phyloP scores from a whole-genome alignment of 441 rosid species.

The Mallotus repandus region DNA sequence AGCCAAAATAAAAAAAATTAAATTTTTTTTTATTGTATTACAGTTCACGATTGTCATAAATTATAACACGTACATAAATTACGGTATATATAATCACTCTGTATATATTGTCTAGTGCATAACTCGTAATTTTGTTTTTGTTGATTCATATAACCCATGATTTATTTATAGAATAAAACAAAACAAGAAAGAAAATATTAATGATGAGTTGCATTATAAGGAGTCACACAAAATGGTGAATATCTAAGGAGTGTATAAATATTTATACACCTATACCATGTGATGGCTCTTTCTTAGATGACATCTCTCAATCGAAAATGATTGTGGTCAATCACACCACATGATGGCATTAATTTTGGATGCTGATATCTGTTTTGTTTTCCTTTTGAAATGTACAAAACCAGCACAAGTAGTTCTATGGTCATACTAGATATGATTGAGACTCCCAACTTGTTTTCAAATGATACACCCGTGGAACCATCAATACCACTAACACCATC shows the following conservation, averaged over 20 bases:
- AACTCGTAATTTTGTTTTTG: no score
- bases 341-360: constrained; percentile 26
- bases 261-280: constrained; percentile 6
- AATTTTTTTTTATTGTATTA: no score
- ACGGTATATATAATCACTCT: no score
- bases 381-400: background rate
- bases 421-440: constrained; percentile 2
- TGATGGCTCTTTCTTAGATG: constrained; percentile 14
- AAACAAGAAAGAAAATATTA: no score
- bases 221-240: background rate
- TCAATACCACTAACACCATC: background rate
- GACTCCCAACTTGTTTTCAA: constrained; percentile 2
- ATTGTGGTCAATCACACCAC: constrained; percentile 23
- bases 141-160: no score
- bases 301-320: constrained; percentile 14
- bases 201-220: no score
- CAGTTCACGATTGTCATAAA: no score
- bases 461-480: constrained; percentile 3
- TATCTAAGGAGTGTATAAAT: background rate
- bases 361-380: background rate
- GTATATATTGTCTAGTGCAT: no score
- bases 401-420: background rate
- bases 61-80: no score
- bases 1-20: no score
- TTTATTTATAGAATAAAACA: no score